Evolutionary conservation across 805 yeast species (phyloP).

Genomic region (Cyberlindnera maclurae): DNA sequence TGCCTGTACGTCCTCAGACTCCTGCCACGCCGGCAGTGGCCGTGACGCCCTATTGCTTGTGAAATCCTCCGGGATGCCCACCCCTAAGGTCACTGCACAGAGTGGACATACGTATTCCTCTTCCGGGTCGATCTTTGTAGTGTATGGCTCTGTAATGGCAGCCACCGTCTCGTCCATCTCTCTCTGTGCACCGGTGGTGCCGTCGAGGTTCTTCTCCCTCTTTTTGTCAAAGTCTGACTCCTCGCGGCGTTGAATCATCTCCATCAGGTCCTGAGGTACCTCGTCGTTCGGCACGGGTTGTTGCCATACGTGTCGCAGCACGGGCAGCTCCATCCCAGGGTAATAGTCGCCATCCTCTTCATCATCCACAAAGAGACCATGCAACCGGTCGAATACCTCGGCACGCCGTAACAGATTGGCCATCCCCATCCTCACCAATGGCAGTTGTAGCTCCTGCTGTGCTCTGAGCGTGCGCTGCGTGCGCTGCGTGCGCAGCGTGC

Average conservation of each 20-base stretch:
- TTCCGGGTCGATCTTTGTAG: slow-evolving; percentile 25
- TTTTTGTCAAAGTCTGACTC: slow-evolving; percentile 11
- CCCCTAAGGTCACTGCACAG: slow-evolving; percentile 70
- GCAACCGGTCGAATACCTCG: neutral
- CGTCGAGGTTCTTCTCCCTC: slow-evolving; percentile 7
- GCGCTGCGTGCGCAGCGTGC: too few relatives aligned
- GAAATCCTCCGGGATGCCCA: slow-evolving; percentile 56
- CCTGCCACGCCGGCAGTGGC: slow-evolving; percentile 26
- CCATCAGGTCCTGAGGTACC: slow-evolving; percentile 10
- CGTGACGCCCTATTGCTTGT: slow-evolving; percentile 24
- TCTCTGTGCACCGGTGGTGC: slow-evolving; percentile 1
- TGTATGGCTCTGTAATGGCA: slow-evolving; percentile 12
- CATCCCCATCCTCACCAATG: too few relatives aligned
- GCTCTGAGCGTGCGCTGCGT: too few relatives aligned
- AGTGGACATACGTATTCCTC: slow-evolving; percentile 48
- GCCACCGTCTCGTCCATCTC: neutral
- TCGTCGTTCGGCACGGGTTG: slow-evolving; percentile 6
- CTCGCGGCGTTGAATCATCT: slow-evolving; percentile 16
- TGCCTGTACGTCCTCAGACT: slow-evolving; percentile 37
- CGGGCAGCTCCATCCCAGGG: neutral
- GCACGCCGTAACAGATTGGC: too few relatives aligned
- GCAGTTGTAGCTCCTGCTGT: too few relatives aligned
- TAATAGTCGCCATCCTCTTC: slow-evolving; percentile 1
- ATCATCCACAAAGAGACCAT: neutral
- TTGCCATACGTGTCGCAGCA: neutral